These are phyloP conservation scores for Tylopilus subfusipes DNA, from an alignment of 768 basidiomycete genomes.

Conservation along the genomic window DNA sequence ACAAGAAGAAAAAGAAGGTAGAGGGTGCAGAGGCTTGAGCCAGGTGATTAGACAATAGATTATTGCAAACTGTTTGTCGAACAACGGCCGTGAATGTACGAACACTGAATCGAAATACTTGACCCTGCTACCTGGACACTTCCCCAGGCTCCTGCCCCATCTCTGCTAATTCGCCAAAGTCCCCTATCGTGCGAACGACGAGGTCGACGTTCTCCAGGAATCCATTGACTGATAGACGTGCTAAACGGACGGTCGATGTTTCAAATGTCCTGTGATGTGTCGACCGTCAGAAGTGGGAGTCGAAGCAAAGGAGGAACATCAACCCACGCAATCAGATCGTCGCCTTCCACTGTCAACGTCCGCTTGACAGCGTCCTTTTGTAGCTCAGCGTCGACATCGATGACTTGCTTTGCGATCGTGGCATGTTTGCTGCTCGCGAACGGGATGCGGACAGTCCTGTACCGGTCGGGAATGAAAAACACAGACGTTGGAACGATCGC, in stretches of 20 bases:
- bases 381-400: constrained; percentile 84
- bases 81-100: constrained; percentile 14
- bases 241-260: constrained; percentile 80
- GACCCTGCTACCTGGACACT: constrained; percentile 4
- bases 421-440: constrained; percentile 76
- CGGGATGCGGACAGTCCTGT: constrained; percentile 70
- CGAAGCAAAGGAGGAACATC: not conserved
- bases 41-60: constrained; percentile 23
- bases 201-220: constrained; percentile 90
- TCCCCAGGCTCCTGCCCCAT: constrained; percentile 2
- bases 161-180: constrained; percentile 70
- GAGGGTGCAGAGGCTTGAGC: constrained; percentile 43
- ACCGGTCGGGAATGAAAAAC: constrained; percentile 4
- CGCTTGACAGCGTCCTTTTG: constrained; percentile 79
- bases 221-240: constrained; percentile 77
- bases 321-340: constrained; percentile 74
- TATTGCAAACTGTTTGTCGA: constrained; percentile 15
- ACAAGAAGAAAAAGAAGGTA: constrained; percentile 88
- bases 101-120: constrained; percentile 11
- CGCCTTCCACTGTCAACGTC: constrained; percentile 60
- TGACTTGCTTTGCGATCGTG: constrained; percentile 72
- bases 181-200: constrained; percentile 74
- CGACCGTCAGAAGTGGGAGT: constrained; percentile 1
- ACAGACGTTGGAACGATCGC: not conserved
- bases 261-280: constrained; percentile 53